phyloP scores from a whole-genome alignment of 305 asterid genomes.

The Caryopteris hybrid region DNA sequence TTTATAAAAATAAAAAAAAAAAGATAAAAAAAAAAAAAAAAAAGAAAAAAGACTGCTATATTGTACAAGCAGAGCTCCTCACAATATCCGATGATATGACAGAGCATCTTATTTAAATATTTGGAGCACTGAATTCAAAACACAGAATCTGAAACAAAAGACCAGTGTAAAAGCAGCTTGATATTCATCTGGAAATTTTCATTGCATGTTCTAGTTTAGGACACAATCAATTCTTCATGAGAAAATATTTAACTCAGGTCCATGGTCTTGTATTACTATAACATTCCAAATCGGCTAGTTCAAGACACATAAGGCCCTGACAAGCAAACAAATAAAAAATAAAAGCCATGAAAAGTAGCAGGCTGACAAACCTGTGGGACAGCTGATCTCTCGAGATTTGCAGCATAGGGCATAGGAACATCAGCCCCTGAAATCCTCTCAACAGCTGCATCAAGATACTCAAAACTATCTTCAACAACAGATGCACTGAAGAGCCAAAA shows the following conservation, averaged over 20 bases:
- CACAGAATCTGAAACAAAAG: not conserved
- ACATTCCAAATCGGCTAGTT: not conserved
- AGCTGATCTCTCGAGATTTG: conserved; percentile 83
- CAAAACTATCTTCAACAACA: conserved; percentile 77
- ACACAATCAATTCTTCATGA: not conserved
- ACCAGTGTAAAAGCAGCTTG: not conserved
- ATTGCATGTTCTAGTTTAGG: not conserved
- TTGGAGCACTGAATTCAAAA: not conserved
- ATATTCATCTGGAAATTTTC: not conserved
- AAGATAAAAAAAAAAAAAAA: not conserved
- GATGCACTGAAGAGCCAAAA: conserved; percentile 50
- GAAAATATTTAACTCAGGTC: not conserved
- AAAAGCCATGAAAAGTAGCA: conserved; percentile 1
- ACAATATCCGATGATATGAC: too few relatives aligned
- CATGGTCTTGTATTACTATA: not conserved
- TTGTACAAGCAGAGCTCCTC: too few relatives aligned
- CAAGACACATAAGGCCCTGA: not conserved
- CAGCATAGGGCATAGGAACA: conserved; percentile 93
- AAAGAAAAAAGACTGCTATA: not conserved
- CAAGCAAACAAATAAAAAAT: not conserved
- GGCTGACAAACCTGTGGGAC: conserved; percentile 73
- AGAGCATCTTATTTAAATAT: too few relatives aligned
- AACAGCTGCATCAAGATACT: conserved; percentile 85
- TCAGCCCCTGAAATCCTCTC: conserved; percentile 93
- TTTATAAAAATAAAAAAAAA: too few relatives aligned